Conservation (phyloP, 176 grass and related monocot genomes). For the Canna indica region DNA sequence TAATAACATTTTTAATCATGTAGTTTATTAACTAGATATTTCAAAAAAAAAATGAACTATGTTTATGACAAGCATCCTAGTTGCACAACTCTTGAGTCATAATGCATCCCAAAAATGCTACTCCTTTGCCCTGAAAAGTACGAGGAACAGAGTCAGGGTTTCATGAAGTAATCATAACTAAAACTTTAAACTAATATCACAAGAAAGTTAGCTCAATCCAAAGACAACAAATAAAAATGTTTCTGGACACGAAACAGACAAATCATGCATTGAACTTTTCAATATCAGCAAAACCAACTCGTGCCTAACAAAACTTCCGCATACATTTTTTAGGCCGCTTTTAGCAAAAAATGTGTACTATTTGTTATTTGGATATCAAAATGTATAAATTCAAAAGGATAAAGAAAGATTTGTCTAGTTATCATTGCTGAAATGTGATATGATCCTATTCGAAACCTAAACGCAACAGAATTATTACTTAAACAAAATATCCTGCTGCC, state of each 20-base stretch:
- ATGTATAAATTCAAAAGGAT: no score
- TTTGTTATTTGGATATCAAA: no score
- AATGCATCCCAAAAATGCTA: not conserved
- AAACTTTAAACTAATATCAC: not conserved
- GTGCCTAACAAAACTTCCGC: no score
- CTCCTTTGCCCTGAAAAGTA: slow-evolving; percentile 1
- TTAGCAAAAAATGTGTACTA: no score
- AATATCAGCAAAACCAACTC: no score
- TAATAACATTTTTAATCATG: not conserved
- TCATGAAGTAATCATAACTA: not conserved
- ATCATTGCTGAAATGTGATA: no score
- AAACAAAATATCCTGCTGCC: no score
- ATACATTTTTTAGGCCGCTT: no score
- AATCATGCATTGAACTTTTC: not conserved
- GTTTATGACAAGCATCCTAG: not conserved
- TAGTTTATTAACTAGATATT: not conserved
- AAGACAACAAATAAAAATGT: not conserved
- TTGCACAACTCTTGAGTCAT: not conserved
- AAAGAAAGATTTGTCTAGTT: no score
- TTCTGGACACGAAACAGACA: not conserved
- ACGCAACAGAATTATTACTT: no score
- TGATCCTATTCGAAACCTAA: no score
- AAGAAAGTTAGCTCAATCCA: not conserved
- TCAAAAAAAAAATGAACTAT: not conserved
- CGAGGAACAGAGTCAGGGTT: not conserved